Base-by-base conservation (phyloP, 805 yeast species). In the Blastobotrys terrestris region DNA sequence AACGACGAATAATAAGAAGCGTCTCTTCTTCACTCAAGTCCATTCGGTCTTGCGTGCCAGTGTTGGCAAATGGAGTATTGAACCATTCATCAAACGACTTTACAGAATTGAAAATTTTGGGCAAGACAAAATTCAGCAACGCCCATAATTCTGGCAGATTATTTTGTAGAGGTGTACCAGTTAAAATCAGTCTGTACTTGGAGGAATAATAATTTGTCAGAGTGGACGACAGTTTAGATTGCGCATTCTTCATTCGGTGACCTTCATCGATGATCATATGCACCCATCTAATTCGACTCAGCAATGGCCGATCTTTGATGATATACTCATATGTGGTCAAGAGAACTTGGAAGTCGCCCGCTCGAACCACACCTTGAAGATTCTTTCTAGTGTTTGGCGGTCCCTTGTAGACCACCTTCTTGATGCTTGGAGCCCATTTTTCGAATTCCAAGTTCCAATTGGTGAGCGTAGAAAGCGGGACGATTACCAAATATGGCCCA, bases 201-300 rank as follows among this genome's bases (percentile, higher is more conserved):
- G 96, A 81, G 61, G 84, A 91, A 64, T 92, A 92, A 65, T 78
- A 84, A 56, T 85, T 85, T 1, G 91, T 84, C 63, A 92, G 77
- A 1, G 98, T 94, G 57, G 75, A 80, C 1, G 96, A 87, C 53
- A 92, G 75, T 67, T 92, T 92, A 6, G 97, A 89, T 62, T 85
- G 84, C 0, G 96, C 75, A 70, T 92, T 92, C 70, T 92, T 92
- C 97, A 92, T 89, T 69, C 99, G 83, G 67, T 92, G 99, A 66
- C 99, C 99, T 74, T 92, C 99, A 73, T 92, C 99, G 56, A 92
- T 92, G 58, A 92, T 90, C 97, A 92, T 92, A 70, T 94, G 97
- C 48, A 86, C 85, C 98, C 98, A 92, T 62, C 81, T 83, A 50
- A 87, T 77, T 65, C 87, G 86, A 1, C 92, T 76, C 48, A 92